phyloP scores from a whole-genome alignment of 2,329 filamentous ascomycete species.

The Colletotrichum aenigma region DNA sequence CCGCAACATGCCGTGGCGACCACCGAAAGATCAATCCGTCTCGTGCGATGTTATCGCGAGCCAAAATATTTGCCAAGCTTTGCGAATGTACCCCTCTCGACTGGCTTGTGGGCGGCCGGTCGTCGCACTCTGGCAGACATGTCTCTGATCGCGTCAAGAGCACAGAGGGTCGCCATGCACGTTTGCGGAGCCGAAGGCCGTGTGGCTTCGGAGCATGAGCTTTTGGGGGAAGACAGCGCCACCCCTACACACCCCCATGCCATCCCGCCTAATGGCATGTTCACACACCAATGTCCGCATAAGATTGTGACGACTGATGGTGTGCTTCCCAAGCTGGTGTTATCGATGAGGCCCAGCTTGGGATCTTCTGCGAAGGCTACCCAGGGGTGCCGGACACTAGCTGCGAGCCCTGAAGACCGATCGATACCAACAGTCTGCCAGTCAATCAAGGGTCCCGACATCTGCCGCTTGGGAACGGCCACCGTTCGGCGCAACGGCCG shows the following conservation, averaged over 20 bases:
- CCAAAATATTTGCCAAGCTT: constrained; percentile 9
- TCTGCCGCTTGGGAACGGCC: not conserved
- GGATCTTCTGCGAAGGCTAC: not conserved
- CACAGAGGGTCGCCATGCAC: not conserved
- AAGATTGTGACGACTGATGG: constrained; percentile 3
- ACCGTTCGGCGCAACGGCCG: not conserved
- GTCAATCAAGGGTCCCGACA: not conserved
- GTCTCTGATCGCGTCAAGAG: constrained; percentile 1
- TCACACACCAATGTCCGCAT: not conserved
- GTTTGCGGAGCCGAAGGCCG: not conserved
- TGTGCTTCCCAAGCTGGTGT: constrained; percentile 4
- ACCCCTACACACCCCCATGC: not conserved
- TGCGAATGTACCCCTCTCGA: not conserved
- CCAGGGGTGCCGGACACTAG: constrained; percentile 10
- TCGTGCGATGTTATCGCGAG: not conserved
- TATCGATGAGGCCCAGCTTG: not conserved
- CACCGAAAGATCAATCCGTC: not conserved
- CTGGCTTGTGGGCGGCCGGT: not conserved
- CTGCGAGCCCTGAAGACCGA: not conserved
- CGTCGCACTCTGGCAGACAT: not conserved
- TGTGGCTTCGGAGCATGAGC: constrained; percentile 16
- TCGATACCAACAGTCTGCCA: not conserved
- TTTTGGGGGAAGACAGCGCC: constrained; percentile 1
- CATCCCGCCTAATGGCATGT: not conserved
- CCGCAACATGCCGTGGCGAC: not conserved